phyloP scores from a whole-genome alignment of 139 green algal species.

The Micractinium conductrix region DNA sequence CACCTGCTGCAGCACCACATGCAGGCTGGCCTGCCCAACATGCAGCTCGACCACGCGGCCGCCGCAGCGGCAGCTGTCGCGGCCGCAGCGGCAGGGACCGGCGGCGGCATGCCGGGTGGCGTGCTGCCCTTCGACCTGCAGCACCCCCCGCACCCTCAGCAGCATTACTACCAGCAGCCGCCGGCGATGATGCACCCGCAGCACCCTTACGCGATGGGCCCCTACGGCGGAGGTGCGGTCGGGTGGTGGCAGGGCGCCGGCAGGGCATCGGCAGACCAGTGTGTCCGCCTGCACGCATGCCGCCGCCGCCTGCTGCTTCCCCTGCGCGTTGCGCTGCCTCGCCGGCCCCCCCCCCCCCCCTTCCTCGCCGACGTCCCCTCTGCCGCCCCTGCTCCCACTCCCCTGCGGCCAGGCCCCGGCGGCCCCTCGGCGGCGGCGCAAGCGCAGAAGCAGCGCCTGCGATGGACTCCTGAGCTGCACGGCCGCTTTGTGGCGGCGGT shows the following conservation, averaged over 20 bases:
- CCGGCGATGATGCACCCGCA: constrained; percentile 23
- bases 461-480: constrained; percentile 84
- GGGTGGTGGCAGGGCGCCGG: neutral
- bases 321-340: too few species aligned
- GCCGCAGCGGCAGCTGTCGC: neutral
- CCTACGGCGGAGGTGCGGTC: neutral
- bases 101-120: neutral
- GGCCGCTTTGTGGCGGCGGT: constrained; percentile 74
- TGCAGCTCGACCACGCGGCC: neutral
- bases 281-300: neutral
- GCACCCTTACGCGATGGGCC: neutral
- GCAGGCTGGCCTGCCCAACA: too few species aligned
- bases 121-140: constrained; percentile 1
- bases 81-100: neutral
- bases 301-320: neutral
- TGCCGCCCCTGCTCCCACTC: neutral
- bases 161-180: constrained; percentile 33
- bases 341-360: neutral
- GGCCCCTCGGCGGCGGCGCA: neutral
- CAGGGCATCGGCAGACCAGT: neutral
- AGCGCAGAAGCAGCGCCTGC: constrained; percentile 61
- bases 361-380: neutral
- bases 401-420: neutral
- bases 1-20: constrained; percentile 4
- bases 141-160: constrained; percentile 13